Evolutionary conservation across 129 eudicot genomes (phyloP).

Genomic region (Solidago caesia): DNA sequence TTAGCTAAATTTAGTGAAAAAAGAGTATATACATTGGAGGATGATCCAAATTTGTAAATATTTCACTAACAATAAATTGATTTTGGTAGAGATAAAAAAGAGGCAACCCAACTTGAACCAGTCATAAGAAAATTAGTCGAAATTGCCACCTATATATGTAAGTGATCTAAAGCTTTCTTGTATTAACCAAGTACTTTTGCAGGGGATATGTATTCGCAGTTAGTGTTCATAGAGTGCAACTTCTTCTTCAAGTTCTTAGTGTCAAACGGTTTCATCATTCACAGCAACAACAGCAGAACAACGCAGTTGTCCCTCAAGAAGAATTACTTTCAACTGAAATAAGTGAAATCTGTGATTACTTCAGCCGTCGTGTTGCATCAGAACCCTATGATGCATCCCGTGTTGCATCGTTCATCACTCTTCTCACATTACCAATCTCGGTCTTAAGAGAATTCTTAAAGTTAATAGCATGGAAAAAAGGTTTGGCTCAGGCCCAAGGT

Average conservation of each 20-base stretch:
- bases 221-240: constrained; percentile 97
- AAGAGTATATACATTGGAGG: no score
- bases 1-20: no score
- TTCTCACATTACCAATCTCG: constrained; percentile 85
- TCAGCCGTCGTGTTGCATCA: constrained; percentile 98
- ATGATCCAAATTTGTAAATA: no score
- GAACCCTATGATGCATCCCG: constrained; percentile 99
- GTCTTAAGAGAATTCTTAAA: constrained; percentile 84
- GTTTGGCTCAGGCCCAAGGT: constrained; percentile 65
- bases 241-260: constrained; percentile 92
- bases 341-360: constrained; percentile 91
- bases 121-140: neutral
- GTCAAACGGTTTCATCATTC: constrained; percentile 90
- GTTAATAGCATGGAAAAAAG: constrained; percentile 93
- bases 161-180: neutral
- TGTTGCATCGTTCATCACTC: constrained; percentile 96
- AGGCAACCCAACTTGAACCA: neutral
- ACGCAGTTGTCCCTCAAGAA: constrained; percentile 64
- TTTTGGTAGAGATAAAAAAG: neutral
- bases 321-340: constrained; percentile 84
- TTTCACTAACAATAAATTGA: no score
- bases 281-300: constrained; percentile 83
- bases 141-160: neutral
- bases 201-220: constrained; percentile 99
- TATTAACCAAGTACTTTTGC: constrained; percentile 32